Evolutionary conservation across 108 stramenopile species (phyloP), one percentile per base, ranked within the genome.

Genomic region (Cyclotella cryptica): DNA sequence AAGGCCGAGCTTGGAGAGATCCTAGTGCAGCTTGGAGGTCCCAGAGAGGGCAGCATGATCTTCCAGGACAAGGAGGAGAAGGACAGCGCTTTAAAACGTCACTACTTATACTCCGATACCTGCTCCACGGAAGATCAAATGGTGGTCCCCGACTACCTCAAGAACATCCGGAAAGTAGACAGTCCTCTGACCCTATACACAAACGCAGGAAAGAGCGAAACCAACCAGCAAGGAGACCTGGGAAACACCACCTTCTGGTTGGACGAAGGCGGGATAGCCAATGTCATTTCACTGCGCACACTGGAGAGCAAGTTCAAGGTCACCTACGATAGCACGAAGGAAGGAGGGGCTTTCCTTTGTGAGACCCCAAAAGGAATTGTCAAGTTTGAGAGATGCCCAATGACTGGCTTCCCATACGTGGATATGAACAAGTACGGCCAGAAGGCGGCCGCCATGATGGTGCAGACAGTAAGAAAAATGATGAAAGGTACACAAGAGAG

Each of bases 81-180:
- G 28, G 51, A 3, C 14, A 27, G 45, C 1, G 67, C 21, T 4
- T 15, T 69, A 4, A 69, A 69, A 2, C 3, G 8, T 9, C 6
- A 24, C n/a, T 69, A 53, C 29, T 4, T 69, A 6, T 69, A 69
- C 47, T 65, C 84, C 17, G 86, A 87, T 72, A 84, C 42, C 40
- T 80, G 81, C 29, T 77, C 83, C 53, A 81, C 80, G 9, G 80
- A 77, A 10, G 43, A 79, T 29, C 43, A 81, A 22, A 78, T 84
- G 55, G 47, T 42, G 35, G 77, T 81, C 54, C 8, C 27, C 1
- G 39, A 19, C n/a, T 41, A 79, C 13, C 73, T 83, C 5, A 57
- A n/a, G 3, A 65, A 87, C 12, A 77, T 87, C 12, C 79, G 63
- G 3, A 41, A 15, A 1, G 51, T n/a, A 19, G 19, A 6, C 24